Evolutionary conservation across 306 rosid genomes (phyloP).

Genomic region (Hippophae rhamnoides): DNA sequence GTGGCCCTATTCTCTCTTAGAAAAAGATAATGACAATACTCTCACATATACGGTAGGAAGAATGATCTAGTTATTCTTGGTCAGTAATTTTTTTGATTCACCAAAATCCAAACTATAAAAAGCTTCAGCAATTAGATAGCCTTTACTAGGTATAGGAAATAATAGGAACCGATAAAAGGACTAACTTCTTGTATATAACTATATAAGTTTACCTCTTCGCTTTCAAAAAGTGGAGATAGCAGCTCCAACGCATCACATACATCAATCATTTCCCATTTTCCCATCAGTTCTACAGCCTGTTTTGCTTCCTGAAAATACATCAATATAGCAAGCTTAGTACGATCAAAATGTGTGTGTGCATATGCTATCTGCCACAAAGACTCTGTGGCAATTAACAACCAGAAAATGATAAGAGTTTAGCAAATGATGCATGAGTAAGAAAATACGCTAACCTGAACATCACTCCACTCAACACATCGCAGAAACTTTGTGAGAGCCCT

Average conservation of each 20-base stretch:
- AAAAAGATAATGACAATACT: too few relatives aligned
- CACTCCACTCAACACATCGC: slow-evolving; percentile 99
- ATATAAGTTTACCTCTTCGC: slow-evolving; percentile 67
- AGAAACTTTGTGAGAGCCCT: slow-evolving; percentile 98
- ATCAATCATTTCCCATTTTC: slow-evolving; percentile 95
- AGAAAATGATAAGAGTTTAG: neutral
- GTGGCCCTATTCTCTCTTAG: neutral
- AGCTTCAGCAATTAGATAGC: neutral
- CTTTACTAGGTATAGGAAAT: neutral
- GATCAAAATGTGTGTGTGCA: too few relatives aligned
- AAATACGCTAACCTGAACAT: slow-evolving; percentile 60
- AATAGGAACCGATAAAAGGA: too few relatives aligned
- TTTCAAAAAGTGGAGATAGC: slow-evolving; percentile 89
- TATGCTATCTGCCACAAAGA: too few relatives aligned
- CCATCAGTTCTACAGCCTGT: slow-evolving; percentile 85
- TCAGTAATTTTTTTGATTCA: too few relatives aligned
- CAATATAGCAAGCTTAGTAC: slow-evolving; percentile 8
- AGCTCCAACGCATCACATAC: slow-evolving; percentile 92
- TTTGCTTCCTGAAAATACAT: slow-evolving; percentile 84
- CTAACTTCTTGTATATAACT: neutral
- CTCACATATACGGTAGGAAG: too few relatives aligned
- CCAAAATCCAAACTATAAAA: too few relatives aligned
- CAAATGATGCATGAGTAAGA: neutral
- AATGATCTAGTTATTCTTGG: too few relatives aligned
- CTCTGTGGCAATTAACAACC: too few relatives aligned